Conservation (phyloP, 352 stramenopile species). For the Thraustochytrium striatum region DNA sequence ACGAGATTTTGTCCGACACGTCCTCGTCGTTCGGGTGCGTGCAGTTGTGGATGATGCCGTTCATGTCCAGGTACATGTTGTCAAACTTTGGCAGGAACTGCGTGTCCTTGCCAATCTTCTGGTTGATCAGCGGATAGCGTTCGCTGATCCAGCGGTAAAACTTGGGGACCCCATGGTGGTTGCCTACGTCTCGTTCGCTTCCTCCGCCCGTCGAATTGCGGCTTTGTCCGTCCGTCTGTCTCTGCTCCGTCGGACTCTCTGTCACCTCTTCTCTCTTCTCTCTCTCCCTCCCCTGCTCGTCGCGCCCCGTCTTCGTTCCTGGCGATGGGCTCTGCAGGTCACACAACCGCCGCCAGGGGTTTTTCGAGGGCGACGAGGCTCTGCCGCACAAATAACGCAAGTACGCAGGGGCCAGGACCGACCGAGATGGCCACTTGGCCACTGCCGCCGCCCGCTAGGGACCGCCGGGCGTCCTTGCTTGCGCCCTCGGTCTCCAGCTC, state of each 20-base stretch:
- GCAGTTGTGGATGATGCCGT: slow-evolving; percentile 99
- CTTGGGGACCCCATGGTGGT: slow-evolving; percentile 73
- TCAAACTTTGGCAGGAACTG: slow-evolving; percentile 96
- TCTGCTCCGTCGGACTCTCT: background rate
- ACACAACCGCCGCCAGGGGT: too few species aligned
- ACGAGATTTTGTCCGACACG: slow-evolving; percentile 61
- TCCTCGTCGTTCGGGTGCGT: slow-evolving; percentile 93
- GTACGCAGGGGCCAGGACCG: too few species aligned
- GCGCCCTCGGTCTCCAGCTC: too few species aligned
- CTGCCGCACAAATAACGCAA: too few species aligned
- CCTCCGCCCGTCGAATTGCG: background rate
- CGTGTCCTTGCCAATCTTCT: slow-evolving; percentile 86
- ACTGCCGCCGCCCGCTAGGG: too few species aligned
- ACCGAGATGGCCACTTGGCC: too few species aligned
- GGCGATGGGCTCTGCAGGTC: background rate
- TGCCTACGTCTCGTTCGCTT: background rate
- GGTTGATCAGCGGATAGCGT: slow-evolving; percentile 98
- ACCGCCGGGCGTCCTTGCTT: too few species aligned
- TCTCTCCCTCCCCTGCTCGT: background rate
- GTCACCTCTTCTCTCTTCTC: background rate
- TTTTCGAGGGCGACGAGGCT: too few species aligned
- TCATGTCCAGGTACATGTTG: slow-evolving; percentile 99
- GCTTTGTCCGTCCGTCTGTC: background rate
- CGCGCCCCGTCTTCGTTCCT: background rate
- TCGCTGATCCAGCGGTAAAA: slow-evolving; percentile 88